Evolutionary conservation across 768 basidiomycete species (phyloP).

Genomic region (Leccinum variicolor): DNA sequence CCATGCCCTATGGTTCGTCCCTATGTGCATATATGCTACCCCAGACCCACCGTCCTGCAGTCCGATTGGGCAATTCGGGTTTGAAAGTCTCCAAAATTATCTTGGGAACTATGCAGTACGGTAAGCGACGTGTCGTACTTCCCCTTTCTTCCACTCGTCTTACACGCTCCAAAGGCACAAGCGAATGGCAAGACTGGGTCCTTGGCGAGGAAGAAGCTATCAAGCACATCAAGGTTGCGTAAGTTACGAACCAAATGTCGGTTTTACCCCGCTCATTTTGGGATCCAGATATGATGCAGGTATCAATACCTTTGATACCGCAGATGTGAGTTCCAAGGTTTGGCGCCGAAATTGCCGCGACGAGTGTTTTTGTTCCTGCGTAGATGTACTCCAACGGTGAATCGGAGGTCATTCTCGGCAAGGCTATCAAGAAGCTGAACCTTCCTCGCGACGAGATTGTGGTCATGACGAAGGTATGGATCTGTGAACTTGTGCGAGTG

Average conservation of each 20-base stretch:
- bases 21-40: not conserved
- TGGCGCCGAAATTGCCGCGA: not conserved
- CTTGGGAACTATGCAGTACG: slow-evolving; percentile 5
- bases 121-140: slow-evolving; percentile 4
- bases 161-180: slow-evolving; percentile 4
- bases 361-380: not conserved
- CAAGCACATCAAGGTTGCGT: slow-evolving; percentile 48
- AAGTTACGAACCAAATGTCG: slow-evolving; percentile 7
- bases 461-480: slow-evolving; percentile 67
- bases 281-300: slow-evolving; percentile 32
- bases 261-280: not conserved
- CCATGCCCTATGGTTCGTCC: slow-evolving; percentile 16
- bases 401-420: slow-evolving; percentile 68
- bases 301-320: slow-evolving; percentile 35
- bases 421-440: slow-evolving; percentile 62
- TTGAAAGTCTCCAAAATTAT: slow-evolving; percentile 4
- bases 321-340: slow-evolving; percentile 23
- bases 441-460: slow-evolving; percentile 73
- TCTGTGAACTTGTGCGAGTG: not conserved
- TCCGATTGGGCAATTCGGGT: slow-evolving; percentile 8
- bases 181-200: slow-evolving; percentile 51
- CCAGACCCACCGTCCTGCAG: not conserved
- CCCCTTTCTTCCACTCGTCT: not conserved
- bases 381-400: slow-evolving; percentile 64
- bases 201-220: slow-evolving; percentile 43